These are phyloP conservation scores for Balansia obtecta DNA, from an alignment of 2,329 filamentous ascomycete genomes.

Conservation along the genomic window DNA sequence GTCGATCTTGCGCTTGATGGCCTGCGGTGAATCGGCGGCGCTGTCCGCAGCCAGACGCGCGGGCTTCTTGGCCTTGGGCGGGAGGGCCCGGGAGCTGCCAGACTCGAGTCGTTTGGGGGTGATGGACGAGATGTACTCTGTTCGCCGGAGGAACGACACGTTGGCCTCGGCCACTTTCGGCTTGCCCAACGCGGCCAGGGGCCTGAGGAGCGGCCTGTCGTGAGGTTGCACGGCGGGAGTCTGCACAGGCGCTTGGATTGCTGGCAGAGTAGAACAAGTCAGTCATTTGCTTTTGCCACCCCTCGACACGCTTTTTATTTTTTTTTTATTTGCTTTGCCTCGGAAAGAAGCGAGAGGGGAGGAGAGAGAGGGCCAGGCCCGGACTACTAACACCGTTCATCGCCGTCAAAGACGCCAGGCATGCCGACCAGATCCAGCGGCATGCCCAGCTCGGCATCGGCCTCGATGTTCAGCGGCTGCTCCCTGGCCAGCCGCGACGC, in stretches of 20 bases:
- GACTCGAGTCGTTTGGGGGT: conserved; percentile 36
- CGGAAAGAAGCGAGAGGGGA: background rate
- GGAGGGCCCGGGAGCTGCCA: conserved; percentile 27
- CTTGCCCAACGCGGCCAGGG: conserved; percentile 75
- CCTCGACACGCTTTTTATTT: too few relatives aligned
- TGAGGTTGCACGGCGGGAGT: conserved; percentile 64
- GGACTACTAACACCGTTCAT: conserved; percentile 72
- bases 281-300: background rate
- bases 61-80: conserved; percentile 21
- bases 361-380: background rate
- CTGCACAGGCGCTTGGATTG: conserved; percentile 68
- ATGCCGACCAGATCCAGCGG: conserved; percentile 90
- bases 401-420: conserved; percentile 86
- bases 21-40: conserved; percentile 49
- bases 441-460: conserved; percentile 96
- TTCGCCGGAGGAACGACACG: conserved; percentile 88
- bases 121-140: conserved; percentile 77
- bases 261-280: conserved; percentile 29
- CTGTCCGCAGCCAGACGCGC: conserved; percentile 41
- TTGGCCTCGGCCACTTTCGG: conserved; percentile 62
- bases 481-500: conserved; percentile 80
- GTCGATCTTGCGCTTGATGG: conserved; percentile 56
- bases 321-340: background rate
- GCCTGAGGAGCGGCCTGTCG: conserved; percentile 73
- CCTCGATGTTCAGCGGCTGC: conserved; percentile 91